Evolutionary conservation across 2,329 filamentous ascomycete species (phyloP).

Genomic region (Madurella fahalii): DNA sequence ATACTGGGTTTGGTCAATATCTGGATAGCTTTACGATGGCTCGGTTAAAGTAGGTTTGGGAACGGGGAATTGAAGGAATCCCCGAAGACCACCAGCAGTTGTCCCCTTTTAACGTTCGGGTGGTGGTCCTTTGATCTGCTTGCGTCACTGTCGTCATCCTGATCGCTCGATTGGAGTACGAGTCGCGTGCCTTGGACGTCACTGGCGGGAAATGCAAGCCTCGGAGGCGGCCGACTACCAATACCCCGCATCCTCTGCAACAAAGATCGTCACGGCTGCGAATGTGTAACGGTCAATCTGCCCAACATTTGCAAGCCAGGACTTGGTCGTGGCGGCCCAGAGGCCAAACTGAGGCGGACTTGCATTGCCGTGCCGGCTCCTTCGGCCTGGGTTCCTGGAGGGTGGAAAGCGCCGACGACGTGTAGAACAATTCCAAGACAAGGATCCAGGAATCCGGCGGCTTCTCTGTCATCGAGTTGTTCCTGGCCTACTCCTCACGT

Average conservation of each 20-base stretch:
- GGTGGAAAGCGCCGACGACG: too few relatives aligned
- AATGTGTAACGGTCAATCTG: neutral
- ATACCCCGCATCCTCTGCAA: conserved; percentile 3
- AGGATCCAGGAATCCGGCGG: too few relatives aligned
- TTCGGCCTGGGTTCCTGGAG: too few relatives aligned
- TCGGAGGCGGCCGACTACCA: neutral
- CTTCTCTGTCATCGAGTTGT: too few relatives aligned
- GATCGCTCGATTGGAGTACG: conserved; percentile 9
- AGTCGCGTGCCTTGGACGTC: neutral
- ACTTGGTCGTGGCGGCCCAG: too few relatives aligned
- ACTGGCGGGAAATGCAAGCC: neutral
- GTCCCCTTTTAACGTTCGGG: neutral
- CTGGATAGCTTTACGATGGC: neutral
- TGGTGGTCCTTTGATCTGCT: conserved; percentile 1
- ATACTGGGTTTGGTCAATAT: neutral
- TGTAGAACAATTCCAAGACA: too few relatives aligned
- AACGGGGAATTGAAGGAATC: neutral
- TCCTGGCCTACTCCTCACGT: too few relatives aligned
- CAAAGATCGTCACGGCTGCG: conserved; percentile 1
- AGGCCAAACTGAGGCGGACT: too few relatives aligned
- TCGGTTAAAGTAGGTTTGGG: neutral
- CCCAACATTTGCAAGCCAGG: too few relatives aligned
- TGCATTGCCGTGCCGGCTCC: too few relatives aligned
- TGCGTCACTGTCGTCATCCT: conserved; percentile 19
- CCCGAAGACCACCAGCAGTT: neutral